A percentile compares a stretch with the other conserved stretches of the same genome.
Evolutionary conservation across 2,329 filamentous ascomycete genomes (phyloP).

Genomic region (Ceratocystis cacaofunesta): DNA sequence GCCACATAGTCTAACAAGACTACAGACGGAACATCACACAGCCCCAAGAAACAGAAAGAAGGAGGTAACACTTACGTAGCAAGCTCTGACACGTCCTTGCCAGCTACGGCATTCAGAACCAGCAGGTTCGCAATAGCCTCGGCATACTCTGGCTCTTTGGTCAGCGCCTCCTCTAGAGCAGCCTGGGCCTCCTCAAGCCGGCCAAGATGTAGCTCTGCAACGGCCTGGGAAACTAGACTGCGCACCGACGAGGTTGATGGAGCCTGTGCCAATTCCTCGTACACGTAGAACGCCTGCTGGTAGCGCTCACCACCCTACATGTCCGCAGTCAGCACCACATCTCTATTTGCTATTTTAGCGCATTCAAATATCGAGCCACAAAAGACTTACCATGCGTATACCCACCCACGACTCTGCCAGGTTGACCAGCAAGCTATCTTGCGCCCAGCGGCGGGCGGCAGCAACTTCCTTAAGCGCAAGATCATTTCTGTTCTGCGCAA

Average conservation of each 20-base stretch:
- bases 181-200: conserved; percentile 78
- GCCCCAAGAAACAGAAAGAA: neutral
- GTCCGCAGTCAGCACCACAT: too few relatives aligned
- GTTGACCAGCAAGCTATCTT: conserved; percentile 87
- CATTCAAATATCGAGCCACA: neutral
- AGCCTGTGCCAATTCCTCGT: conserved; percentile 84
- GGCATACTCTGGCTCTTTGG: conserved; percentile 54
- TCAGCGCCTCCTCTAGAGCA: conserved; percentile 65
- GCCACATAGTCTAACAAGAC: too few relatives aligned
- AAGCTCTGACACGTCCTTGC: conserved; percentile 52
- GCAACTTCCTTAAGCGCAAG: conserved; percentile 80
- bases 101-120: conserved; percentile 62
- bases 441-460: conserved; percentile 79
- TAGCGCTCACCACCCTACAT: conserved; percentile 80
- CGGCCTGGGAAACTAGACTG: conserved; percentile 71
- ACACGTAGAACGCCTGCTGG: conserved; percentile 94
- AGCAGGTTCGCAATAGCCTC: conserved; percentile 71
- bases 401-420: conserved; percentile 92
- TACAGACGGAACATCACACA: too few relatives aligned
- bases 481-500: conserved; percentile 81
- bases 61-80: conserved; percentile 36
- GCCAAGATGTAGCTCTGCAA: conserved; percentile 82
- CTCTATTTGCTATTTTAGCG: neutral
- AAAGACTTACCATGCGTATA: conserved; percentile 54
- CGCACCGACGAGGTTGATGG: conserved; percentile 63